These are phyloP conservation scores for Fusarium aywerte DNA, from an alignment of 2,329 filamentous ascomycete species.

Conservation along the genomic window DNA sequence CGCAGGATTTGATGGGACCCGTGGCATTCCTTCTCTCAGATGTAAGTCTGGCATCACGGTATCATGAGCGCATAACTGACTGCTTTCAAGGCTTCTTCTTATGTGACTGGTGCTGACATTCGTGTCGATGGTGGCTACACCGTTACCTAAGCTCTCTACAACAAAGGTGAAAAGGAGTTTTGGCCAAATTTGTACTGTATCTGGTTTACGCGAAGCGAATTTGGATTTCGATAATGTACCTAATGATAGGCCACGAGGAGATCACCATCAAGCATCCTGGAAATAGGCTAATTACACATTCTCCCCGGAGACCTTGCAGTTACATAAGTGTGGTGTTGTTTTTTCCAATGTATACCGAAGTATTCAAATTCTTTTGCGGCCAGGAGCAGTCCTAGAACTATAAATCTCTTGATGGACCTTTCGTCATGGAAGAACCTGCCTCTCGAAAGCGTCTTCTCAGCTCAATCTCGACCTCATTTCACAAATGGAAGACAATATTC, in stretches of 20 bases:
- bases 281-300: neutral
- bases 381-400: neutral
- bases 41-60: conserved; percentile 7
- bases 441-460: neutral
- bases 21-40: conserved; percentile 88
- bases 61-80: neutral
- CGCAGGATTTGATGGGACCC: conserved; percentile 92
- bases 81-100: conserved; percentile 65
- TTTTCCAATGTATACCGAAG: too few relatives aligned
- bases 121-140: conserved; percentile 91
- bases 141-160: conserved; percentile 64
- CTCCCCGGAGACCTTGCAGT: neutral
- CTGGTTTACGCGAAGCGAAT: conserved; percentile 19
- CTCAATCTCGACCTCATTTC: neutral
- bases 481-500: neutral
- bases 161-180: conserved; percentile 5
- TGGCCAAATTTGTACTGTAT: conserved; percentile 3
- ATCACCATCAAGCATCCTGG: neutral
- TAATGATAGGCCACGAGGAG: conserved; percentile 21
- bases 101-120: conserved; percentile 79
- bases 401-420: neutral
- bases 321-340: neutral
- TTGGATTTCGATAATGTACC: conserved; percentile 32
- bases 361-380: neutral
- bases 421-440: neutral